phyloP scores from a whole-genome alignment of 2,329 filamentous ascomycete genomes.

The Colletotrichum lindemuthianum region DNA sequence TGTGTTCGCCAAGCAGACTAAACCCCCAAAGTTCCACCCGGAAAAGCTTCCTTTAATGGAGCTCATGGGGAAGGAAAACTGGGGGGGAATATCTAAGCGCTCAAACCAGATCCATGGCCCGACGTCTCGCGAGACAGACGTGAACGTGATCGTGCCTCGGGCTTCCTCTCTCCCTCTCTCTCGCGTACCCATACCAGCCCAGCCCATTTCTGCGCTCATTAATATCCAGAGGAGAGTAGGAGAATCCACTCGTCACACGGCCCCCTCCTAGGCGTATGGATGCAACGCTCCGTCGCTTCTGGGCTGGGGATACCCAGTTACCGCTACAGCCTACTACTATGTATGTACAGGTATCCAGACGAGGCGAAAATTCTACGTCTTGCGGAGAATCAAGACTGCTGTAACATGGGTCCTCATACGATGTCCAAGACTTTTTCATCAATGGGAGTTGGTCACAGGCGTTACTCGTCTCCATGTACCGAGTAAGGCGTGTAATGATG shows the following conservation, averaged over 20 bases:
- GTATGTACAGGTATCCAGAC: neutral
- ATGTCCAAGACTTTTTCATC: conserved; percentile 4
- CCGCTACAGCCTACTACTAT: neutral
- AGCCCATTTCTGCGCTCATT: neutral
- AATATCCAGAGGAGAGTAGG: neutral
- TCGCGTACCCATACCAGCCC: neutral
- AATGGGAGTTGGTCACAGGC: conserved; percentile 2
- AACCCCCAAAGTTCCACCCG: conserved; percentile 18
- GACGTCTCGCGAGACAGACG: neutral
- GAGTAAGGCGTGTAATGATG: neutral
- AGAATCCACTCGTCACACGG: conserved; percentile 23
- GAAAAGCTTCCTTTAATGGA: conserved; percentile 29
- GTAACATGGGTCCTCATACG: conserved; percentile 22
- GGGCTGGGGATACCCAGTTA: conserved; percentile 14
- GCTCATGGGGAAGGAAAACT: conserved; percentile 17
- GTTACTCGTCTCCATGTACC: neutral
- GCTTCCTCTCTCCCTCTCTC: conserved; percentile 3
- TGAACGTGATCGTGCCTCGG: neutral
- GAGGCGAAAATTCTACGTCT: neutral
- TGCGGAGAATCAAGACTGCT: conserved; percentile 8
- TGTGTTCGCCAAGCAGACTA: neutral
- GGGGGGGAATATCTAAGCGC: conserved; percentile 28
- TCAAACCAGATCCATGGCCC: conserved; percentile 1
- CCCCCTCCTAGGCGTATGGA: too few species aligned
- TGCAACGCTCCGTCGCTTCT: too few species aligned